Base-by-base conservation (phyloP, 108 stramenopile genomes). In the Fistulifera solaris region DNA sequence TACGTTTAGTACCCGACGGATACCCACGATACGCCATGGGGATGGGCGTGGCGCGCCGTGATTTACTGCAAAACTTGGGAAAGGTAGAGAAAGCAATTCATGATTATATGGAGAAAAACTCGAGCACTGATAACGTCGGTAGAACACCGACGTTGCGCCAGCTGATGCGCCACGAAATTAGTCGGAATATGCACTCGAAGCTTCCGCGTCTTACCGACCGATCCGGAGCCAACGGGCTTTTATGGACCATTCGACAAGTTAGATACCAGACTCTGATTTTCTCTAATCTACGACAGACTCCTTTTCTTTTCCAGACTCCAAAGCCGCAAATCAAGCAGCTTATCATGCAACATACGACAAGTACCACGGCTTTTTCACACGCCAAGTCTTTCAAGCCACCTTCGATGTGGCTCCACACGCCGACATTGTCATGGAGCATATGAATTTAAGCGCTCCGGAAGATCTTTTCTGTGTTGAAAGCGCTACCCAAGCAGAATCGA, bases 341-440 rank as follows among this genome's bases (percentile, higher is more conserved):
- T 89, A 89, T 43, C 31, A 51, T 38, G 58, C 68, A 47, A 78
- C 82, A 1, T 89, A 89, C 56, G 75, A 55, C 15, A 52, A 66
- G 24, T 85, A 70, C 57, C 88, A 89, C 46, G 76, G 76, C 8
- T 89, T 83, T 81, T 67, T 79, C 22, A 62, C 78, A 5, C 68
- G 76, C 27, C 67, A 77, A 40, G 73, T 89, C 41, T 80, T 71
- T 55, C 75, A 65, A 24, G 70, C 70, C 55, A 75, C 78, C 18
- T 81, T 86, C 48, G 63, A 78, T 35, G 74, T 80, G 1, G 77
- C 85, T 17, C 85, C 85, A 7, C 60, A 68, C 8, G 61, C 59
- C 13, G 60, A 58, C n/a, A 55, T 62, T 2, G 70, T 86, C 23
- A 76, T 65, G 51, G 65, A 69, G n/a, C 56, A 47, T 18, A 80